Evolutionary conservation across 1,284 basidiomycete species (phyloP).

Genomic region (Coniophora puteana): DNA sequence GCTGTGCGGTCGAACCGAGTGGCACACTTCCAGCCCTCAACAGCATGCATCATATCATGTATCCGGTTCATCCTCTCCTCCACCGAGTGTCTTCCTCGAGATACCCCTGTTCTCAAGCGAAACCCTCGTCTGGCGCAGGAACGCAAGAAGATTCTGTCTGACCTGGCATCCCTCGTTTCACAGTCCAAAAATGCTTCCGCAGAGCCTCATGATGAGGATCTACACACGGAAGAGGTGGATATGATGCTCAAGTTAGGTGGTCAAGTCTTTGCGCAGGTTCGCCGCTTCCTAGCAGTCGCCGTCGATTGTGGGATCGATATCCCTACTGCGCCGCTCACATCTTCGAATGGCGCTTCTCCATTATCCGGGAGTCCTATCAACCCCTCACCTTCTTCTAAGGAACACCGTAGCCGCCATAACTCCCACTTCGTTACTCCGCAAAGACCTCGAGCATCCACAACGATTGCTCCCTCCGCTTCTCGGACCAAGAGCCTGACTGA

Average conservation of each 20-base stretch:
- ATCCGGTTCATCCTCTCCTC: slow-evolving; percentile 87
- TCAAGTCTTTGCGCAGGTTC: slow-evolving; percentile 70
- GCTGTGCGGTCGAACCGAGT: slow-evolving; percentile 76
- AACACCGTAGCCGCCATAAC: slow-evolving; percentile 11
- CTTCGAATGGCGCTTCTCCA: slow-evolving; percentile 30
- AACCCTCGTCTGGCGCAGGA: slow-evolving; percentile 72
- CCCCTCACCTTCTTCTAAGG: neutral
- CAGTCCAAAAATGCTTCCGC: slow-evolving; percentile 80
- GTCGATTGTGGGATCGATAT: slow-evolving; percentile 78
- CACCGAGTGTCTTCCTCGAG: slow-evolving; percentile 84
- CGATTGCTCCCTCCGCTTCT: slow-evolving; percentile 30
- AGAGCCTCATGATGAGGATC: slow-evolving; percentile 43
- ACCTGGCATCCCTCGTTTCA: slow-evolving; percentile 81
- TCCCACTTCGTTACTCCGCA: slow-evolving; percentile 11
- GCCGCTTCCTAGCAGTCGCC: slow-evolving; percentile 69
- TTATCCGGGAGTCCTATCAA: slow-evolving; percentile 13
- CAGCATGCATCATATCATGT: slow-evolving; percentile 89
- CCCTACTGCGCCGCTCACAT: slow-evolving; percentile 47
- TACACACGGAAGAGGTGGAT: slow-evolving; percentile 58
- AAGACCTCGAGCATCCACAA: slow-evolving; percentile 15
- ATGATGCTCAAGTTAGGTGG: slow-evolving; percentile 72
- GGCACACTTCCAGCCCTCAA: slow-evolving; percentile 81
- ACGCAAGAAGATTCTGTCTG: slow-evolving; percentile 79
- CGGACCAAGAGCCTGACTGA: slow-evolving; percentile 55
- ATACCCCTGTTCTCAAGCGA: slow-evolving; percentile 68